phyloP scores from a whole-genome alignment of 352 stramenopile genomes.

The Phytopythium oedochilum region DNA sequence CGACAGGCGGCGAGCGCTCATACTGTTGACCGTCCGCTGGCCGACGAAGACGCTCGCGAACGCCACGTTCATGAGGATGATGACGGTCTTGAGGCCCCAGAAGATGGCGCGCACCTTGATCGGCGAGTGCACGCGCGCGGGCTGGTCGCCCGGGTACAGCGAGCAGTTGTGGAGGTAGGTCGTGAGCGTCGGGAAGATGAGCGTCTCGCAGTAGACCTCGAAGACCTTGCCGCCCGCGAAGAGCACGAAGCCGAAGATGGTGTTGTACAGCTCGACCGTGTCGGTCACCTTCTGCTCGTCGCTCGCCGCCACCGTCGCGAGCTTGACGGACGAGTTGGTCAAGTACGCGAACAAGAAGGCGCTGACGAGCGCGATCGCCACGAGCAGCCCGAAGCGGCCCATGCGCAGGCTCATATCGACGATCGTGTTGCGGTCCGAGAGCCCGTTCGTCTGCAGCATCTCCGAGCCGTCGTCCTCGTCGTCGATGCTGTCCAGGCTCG shows the following conservation, averaged over 20 bases:
- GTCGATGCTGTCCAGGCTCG: not conserved
- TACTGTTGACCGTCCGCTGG: constrained; percentile 10
- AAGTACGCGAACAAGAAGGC: constrained; percentile 37
- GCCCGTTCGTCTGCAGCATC: constrained; percentile 29
- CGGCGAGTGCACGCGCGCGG: constrained; percentile 37
- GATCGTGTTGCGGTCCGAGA: constrained; percentile 56
- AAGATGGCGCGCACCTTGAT: constrained; percentile 44
- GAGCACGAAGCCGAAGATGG: constrained; percentile 38
- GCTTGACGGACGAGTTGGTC: constrained; percentile 30
- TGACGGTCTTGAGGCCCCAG: constrained; percentile 51
- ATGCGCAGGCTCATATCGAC: constrained; percentile 50
- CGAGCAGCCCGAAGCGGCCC: constrained; percentile 34
- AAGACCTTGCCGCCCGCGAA: constrained; percentile 49
- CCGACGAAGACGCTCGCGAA: constrained; percentile 57
- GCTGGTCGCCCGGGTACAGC: constrained; percentile 47
- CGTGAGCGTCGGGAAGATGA: constrained; percentile 50
- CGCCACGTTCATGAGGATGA: constrained; percentile 65
- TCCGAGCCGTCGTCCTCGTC: constrained; percentile 7
- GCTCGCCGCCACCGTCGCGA: constrained; percentile 22
- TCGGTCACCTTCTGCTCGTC: constrained; percentile 16
- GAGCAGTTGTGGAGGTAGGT: constrained; percentile 62
- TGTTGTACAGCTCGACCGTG: constrained; percentile 41
- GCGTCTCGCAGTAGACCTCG: constrained; percentile 50
- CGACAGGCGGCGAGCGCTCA: not conserved
- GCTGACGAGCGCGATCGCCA: constrained; percentile 23